Conservation (phyloP, 2,329 filamentous ascomycete species). For the Penicillium sumatraense region DNA sequence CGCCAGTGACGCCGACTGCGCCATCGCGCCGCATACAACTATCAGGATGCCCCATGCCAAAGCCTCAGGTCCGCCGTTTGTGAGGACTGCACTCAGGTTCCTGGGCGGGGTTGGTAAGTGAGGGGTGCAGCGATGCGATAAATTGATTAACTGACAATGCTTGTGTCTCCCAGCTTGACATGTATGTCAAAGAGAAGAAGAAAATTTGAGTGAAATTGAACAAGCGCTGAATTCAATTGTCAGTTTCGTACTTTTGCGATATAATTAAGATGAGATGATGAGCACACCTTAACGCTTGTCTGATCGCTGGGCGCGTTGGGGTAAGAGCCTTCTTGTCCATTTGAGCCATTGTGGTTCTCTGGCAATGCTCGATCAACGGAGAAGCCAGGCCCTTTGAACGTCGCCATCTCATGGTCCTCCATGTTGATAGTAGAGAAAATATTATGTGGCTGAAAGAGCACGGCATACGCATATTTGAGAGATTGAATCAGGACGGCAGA, state of each 20-base stretch:
- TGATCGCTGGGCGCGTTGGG: neutral
- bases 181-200: slow-evolving; percentile 16
- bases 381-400: neutral
- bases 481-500: neutral
- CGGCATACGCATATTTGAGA: neutral
- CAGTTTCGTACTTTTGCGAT: neutral
- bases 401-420: slow-evolving; percentile 4
- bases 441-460: neutral
- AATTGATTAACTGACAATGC: slow-evolving; percentile 7
- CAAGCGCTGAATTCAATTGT: slow-evolving; percentile 8
- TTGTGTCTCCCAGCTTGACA: slow-evolving; percentile 18
- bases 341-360: neutral
- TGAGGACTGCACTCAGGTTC: slow-evolving; percentile 3
- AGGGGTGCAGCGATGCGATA: neutral
- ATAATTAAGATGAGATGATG: neutral
- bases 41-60: slow-evolving; percentile 32
- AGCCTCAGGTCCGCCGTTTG: slow-evolving; percentile 31
- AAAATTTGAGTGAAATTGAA: slow-evolving; percentile 19
- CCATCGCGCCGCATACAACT: slow-evolving; percentile 30
- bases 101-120: neutral
- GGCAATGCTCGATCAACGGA: neutral
- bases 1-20: slow-evolving; percentile 36
- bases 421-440: neutral
- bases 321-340: neutral
- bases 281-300: neutral